A percentile compares a stretch with the other conserved stretches of the same genome.
These are phyloP conservation scores for Dunaliella salina DNA, from an alignment of 163 green algal genomes.

Conservation along the genomic window DNA sequence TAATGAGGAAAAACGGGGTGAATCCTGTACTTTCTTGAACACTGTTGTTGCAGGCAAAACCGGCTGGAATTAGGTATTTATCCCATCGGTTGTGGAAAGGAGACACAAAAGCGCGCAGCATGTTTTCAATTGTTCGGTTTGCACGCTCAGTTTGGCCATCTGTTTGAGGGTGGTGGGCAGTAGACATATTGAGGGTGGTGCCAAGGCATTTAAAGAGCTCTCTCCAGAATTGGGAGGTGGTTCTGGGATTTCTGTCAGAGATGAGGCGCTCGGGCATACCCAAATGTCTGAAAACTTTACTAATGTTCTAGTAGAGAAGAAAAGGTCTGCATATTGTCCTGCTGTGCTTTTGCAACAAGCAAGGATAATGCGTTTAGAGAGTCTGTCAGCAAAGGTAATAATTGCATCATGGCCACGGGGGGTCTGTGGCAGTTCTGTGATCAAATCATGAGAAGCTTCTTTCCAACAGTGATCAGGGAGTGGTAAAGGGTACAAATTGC, in stretches of 20 bases:
- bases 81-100: not conserved
- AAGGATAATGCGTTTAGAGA: not conserved
- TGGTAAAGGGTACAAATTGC: not conserved
- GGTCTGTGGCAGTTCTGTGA: conserved; percentile 44
- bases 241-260: not conserved
- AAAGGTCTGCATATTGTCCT: not conserved
- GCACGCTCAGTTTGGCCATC: not conserved
- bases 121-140: not conserved
- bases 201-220: not conserved
- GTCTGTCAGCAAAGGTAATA: conserved; percentile 51
- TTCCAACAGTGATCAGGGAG: conserved; percentile 3
- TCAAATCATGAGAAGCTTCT: conserved; percentile 24
- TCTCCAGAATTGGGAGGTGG: not conserved
- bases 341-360: not conserved
- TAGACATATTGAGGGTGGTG: not conserved
- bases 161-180: too few species aligned
- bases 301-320: not conserved
- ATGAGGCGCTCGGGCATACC: too few species aligned
- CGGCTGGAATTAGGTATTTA: not conserved
- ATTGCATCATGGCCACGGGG: conserved; percentile 39
- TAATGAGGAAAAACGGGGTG: not conserved
- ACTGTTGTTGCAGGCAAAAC: not conserved
- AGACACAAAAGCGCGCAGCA: not conserved
- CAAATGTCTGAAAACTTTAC: too few species aligned
- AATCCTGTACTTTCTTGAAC: not conserved